Conservation (phyloP, 2,329 filamentous ascomycete genomes). For the Pestalotiopsis sp. region DNA sequence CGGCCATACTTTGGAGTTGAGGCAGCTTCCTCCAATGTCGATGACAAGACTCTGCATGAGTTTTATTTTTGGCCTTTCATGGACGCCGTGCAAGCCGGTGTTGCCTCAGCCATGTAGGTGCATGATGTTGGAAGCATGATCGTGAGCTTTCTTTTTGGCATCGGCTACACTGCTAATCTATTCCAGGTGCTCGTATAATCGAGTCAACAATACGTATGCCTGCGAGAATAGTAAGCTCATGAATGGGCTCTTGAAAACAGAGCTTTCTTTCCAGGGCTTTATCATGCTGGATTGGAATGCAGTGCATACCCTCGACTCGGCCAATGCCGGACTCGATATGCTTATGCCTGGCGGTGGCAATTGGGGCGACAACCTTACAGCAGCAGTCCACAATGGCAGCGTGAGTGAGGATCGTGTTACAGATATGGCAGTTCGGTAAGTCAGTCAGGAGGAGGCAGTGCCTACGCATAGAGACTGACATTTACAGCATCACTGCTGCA, state of each 20-base stretch:
- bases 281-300: constrained; percentile 70
- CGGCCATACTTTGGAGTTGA: constrained; percentile 44
- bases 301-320: constrained; percentile 59
- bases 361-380: constrained; percentile 67
- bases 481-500: constrained; percentile 60
- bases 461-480: neutral
- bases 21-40: constrained; percentile 61
- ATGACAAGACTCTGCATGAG: constrained; percentile 66
- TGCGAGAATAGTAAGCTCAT: constrained; percentile 71
- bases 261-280: constrained; percentile 67
- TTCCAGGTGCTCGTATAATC: constrained; percentile 61
- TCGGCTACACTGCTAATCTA: neutral
- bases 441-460: neutral
- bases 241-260: constrained; percentile 66
- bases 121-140: neutral
- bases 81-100: constrained; percentile 58
- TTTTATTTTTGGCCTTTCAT: constrained; percentile 67
- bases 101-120: constrained; percentile 53
- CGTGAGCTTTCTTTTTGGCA: neutral
- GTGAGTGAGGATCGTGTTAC: constrained; percentile 69
- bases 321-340: constrained; percentile 66
- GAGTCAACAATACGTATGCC: constrained; percentile 71
- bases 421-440: constrained; percentile 74
- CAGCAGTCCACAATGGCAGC: constrained; percentile 76
- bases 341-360: constrained; percentile 61